phyloP scores from a whole-genome alignment of 2,329 filamentous ascomycete genomes.

The Colletotrichum camelliae region DNA sequence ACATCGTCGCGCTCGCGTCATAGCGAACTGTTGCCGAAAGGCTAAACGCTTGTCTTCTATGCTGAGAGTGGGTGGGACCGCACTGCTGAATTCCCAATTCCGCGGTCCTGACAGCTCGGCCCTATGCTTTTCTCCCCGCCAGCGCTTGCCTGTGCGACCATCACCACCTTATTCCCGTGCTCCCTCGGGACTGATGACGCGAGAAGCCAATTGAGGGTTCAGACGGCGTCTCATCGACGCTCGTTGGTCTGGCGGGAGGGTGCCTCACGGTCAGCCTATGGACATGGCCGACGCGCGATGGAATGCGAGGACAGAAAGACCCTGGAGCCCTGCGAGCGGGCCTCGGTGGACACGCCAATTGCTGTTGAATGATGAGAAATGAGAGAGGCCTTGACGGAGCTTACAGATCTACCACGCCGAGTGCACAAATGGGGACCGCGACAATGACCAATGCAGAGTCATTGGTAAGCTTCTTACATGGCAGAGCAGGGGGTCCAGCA shows the following conservation, averaged over 20 bases:
- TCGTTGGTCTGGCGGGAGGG: not conserved
- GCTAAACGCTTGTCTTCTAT: not conserved
- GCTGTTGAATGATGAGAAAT: not conserved
- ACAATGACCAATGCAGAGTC: not conserved
- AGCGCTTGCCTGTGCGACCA: not conserved
- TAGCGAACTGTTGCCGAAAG: not conserved
- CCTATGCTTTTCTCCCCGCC: not conserved
- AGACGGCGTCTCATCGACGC: not conserved
- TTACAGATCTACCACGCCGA: not conserved
- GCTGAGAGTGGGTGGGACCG: not conserved
- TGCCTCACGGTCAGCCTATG: constrained; percentile 1
- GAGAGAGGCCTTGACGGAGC: not conserved
- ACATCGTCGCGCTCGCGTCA: not conserved
- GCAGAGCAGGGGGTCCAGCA: not conserved
- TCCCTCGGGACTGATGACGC: not conserved
- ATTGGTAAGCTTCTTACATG: constrained; percentile 3
- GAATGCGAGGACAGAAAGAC: not conserved
- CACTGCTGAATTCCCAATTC: not conserved
- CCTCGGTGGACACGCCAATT: not conserved
- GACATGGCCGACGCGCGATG: not conserved
- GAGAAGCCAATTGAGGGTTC: not conserved
- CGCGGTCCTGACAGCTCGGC: not conserved
- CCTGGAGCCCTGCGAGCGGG: constrained; percentile 12
- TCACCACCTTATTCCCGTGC: not conserved
- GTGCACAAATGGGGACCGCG: not conserved